Evolutionary conservation across 345 rosid species (phyloP), one percentile per base, ranked within the genome.

Genomic region (Syzygium jambos): DNA sequence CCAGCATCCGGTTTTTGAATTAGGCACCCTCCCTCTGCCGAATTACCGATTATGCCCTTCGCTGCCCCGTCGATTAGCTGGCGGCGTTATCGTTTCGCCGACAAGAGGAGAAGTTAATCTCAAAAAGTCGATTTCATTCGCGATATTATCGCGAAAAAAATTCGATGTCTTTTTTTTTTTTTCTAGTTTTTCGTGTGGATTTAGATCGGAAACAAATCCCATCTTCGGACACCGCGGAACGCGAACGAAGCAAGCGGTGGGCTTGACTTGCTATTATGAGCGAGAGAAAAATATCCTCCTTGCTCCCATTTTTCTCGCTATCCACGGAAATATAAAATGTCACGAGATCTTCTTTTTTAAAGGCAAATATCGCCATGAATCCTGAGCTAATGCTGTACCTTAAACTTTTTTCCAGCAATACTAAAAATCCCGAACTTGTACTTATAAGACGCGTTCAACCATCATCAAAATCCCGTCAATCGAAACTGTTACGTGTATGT

Each of bases 171-270:
- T 14, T 63, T n/a, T 0, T 14, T 63, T 9, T n/a, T 13, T n/a
- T 61, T 29, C 1, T 15, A 63, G 38, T 6, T 15, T 65, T 30
- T 30, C 0, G 2, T 15, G 2, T 1, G 3, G 22, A 29, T 30
- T 30, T 65, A 30, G 78, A 63, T 7, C 29, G 11, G 5, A 29
- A 65, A 29, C 3, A 16, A 14, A 29, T 63, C 4, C 1, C 0
- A 27, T 56, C 5, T 23, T 22, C 1, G 0, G 2, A 23, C 2
- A 22, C 23, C 5, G 1, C 0, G 0, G 13, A 23, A 56, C 2
- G 61, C 5, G n/a, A 23, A 1, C 10, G 61, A 27, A 27, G n/a
- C 3, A 59, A 27, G 5, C 5, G 19, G 68, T 4, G 5, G 53
- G 6, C 17, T 52, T 52, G 54, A 14, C 16, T 52, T 52, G 54